Conservation (phyloP, 345 rosid genomes). For the Gossypium anomalum region DNA sequence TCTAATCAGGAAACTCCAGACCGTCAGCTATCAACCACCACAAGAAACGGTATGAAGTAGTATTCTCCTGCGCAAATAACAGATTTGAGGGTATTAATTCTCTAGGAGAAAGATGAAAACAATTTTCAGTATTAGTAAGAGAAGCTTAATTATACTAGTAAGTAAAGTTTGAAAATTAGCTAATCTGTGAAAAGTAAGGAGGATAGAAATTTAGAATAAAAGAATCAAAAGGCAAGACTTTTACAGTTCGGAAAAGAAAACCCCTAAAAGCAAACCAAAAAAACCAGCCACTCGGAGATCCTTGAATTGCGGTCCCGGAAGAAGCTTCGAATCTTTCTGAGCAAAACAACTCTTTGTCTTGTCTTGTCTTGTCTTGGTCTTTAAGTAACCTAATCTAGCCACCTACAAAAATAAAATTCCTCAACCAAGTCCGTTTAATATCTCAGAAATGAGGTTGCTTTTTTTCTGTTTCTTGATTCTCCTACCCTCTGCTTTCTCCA, state of each 20-base stretch:
- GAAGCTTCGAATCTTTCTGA: neutral
- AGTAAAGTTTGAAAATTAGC: neutral
- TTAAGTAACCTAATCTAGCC: neutral
- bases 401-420: neutral
- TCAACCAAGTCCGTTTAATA: neutral
- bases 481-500: neutral
- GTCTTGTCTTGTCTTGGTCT: slow-evolving; percentile 8
- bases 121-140: neutral
- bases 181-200: neutral
- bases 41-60: too few relatives aligned
- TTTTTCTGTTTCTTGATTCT: neutral
- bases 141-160: too few relatives aligned
- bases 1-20: too few relatives aligned
- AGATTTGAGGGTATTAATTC: too few relatives aligned
- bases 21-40: too few relatives aligned
- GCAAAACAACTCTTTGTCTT: neutral
- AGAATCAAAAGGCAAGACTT: neutral
- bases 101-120: neutral
- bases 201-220: neutral
- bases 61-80: too few relatives aligned
- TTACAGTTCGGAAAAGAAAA: neutral
- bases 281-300: neutral
- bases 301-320: neutral
- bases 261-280: neutral
- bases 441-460: neutral